Conservation (phyloP, 805 yeast genomes). For the Candida coleopterorum region DNA sequence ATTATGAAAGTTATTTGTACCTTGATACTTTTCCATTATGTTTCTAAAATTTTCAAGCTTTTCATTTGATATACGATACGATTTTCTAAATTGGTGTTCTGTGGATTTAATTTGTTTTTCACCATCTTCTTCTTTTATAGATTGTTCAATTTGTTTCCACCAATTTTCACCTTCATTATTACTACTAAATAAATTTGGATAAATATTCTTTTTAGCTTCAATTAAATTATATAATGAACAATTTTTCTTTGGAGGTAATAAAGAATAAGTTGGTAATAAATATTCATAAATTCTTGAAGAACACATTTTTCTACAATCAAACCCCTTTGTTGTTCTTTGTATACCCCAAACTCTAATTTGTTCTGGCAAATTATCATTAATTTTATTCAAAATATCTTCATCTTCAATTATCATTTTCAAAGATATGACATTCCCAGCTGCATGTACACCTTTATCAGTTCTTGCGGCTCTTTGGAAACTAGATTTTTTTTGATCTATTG, state of each 20-base stretch:
- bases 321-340: slow-evolving; percentile 80
- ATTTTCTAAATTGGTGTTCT: slow-evolving; percentile 65
- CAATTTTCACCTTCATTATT: slow-evolving; percentile 71
- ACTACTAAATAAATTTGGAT: slow-evolving; percentile 53
- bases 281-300: slow-evolving; percentile 95
- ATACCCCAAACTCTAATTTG: slow-evolving; percentile 92
- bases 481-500: slow-evolving; percentile 81
- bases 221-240: slow-evolving; percentile 61
- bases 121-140: slow-evolving; percentile 20
- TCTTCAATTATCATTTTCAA: slow-evolving; percentile 83
- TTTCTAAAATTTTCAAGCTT: slow-evolving; percentile 60
- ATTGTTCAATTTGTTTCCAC: slow-evolving; percentile 53
- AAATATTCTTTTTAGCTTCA: slow-evolving; percentile 43
- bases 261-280: slow-evolving; percentile 83
- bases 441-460: slow-evolving; percentile 96
- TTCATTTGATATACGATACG: slow-evolving; percentile 59
- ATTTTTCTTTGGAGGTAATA: slow-evolving; percentile 84
- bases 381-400: slow-evolving; percentile 62
- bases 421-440: slow-evolving; percentile 90
- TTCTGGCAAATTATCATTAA: slow-evolving; percentile 73
- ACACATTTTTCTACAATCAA: slow-evolving; percentile 94
- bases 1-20: slow-evolving; percentile 90
- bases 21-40: slow-evolving; percentile 70
- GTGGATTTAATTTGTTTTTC: slow-evolving; percentile 49
- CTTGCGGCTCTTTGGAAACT: slow-evolving; percentile 86